Evolutionary conservation across 2,329 filamentous ascomycete genomes (phyloP), one percentile per base, ranked within the genome.

Genomic region (Sclerotinia glacialis): DNA sequence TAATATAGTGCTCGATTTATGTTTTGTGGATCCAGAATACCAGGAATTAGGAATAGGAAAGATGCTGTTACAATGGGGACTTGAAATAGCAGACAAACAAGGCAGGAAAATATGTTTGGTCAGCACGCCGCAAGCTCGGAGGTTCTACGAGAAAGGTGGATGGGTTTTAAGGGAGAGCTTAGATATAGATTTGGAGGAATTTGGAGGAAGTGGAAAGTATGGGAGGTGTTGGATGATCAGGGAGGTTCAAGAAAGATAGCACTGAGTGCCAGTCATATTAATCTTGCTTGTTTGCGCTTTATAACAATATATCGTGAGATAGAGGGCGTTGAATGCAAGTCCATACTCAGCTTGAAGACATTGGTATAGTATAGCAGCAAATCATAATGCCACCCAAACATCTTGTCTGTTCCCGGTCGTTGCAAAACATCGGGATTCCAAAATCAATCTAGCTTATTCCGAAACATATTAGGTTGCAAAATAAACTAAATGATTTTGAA

Each of bases 161-260:
- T 77, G 74, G 75, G 70, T 72, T 34, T 71, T 73, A 1, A 72
- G 74, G 28, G 69, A 74, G 49, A 71, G 66, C 18, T 60, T 67
- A 40, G 59, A 56, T 4, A 64, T 71, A 42, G 60, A 68, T 42
- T 37, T 73, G 21, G 59, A 50, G n/a, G 62, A 66, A n/a, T 66
- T 70, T 68, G 71, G 69, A 16, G 70, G 68, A 46, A 44, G 59
- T 8, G 69, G 69, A 2, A 34, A 52, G 7, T 73, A 72, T 69
- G 53, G 37, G 28, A 52, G 71, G 14, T 60, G 64, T 58, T 71
- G 68, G 68, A 72, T 72, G 70, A 49, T 72, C 7, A 68, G 65
- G 49, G 54, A 67, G 28, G 16, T 23, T 34, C 12, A 8, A 31
- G 21, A 1, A 9, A 1, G 5, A 26, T 28, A 46, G 4, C 23